Evolutionary conservation across 2,329 filamentous ascomycete genomes (phyloP), one percentile per base, ranked within the genome.

Genomic region (Knufia petricola): DNA sequence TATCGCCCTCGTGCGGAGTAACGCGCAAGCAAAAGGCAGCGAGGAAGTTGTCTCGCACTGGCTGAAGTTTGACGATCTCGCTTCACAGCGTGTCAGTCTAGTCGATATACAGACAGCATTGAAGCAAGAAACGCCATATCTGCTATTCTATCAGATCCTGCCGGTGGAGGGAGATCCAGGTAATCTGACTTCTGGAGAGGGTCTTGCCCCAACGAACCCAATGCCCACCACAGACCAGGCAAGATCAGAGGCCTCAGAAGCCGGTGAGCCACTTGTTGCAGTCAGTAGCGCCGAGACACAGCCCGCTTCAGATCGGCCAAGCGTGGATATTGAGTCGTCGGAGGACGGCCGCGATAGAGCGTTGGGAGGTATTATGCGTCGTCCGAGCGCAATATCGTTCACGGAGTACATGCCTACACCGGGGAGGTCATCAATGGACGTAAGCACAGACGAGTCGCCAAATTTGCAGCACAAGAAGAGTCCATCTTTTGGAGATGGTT

Each of bases 121-220:
- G 43, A 83, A 79, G 56, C 77, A 84, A n/a, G 89, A 95, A 64
- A 94, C 87, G 64, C 90, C 92, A 0, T 96, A 96, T 63, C 76
- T 96, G 4, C 72, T 98, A 0, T 96, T 96, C 65, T 98, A 95
- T 61, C 90, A 95, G 64, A 86, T 96, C 34, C 78, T 94, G 24
- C 89, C 90, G 0, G 87, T 94, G 60, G 79, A 87, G 24, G 85
- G 89, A 49, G 76, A 84, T 54, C 66, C 65, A 15, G 62, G 61
- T 4, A 59, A 63, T 32, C 59, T 60, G 38, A 64, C 62, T 39
- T 46, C 61, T 17, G 56, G 58, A 6, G 69, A 72, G 30, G 7
- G 39, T 4, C 32, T 34, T 12, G 53, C 61, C 2, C 40, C 26
- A 12, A 21, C 4, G 20, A 21, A 45, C 23, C 28, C 38, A 40